Base-by-base conservation (phyloP, 2,329 filamentous ascomycete genomes). In the Sphaerulina vaccinii region DNA sequence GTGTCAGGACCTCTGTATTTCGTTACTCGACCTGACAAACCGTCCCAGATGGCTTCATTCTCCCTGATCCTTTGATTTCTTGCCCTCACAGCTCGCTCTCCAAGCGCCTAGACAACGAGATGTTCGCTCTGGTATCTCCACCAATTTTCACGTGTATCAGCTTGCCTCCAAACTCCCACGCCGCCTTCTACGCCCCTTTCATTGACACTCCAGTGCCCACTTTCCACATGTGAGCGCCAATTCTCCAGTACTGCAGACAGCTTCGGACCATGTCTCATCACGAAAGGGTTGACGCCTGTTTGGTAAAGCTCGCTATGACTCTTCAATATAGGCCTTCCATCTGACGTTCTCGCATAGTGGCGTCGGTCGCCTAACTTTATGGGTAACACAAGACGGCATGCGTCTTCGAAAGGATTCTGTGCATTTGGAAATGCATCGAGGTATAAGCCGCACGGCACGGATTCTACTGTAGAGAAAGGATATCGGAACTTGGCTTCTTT, bases 351-450 rank as follows among this genome's bases (percentile, higher is more conserved):
- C 3, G 65, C 66, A 44, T 66, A 66, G 33, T 49, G 45, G 23
- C 55, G 43, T 41, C 65, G 63, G 16, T 53, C 60, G 11, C 64
- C 65, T 1, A 69, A 48, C 3, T 57, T 55, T 38, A 68, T 66
- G 2, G 66, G 66, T 18, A 69, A 46, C 0, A 68, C 64, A 16
- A 69, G 54, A 9, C 64, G 56, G 45, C 65, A 68, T 4, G 63
- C 64, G 47, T 69, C 66, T 29, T 69, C 65, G 51, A 68, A 68
- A 4, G 66, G 65, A 32, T 68, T 68, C 29, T 65, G 60, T 2
- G 63, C 65, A 35, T 65, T 65, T 3, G 63, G 63, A 42, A 67
- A 65, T 5, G 62, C 62, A 43, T 69, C 66, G 2, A 69, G 62
- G 39, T 69, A 69, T 2, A 69, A 55, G 5, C 66, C 66, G 49